Conservation (phyloP, 306 rosid species). For the Begonia peltatifolia region DNA sequence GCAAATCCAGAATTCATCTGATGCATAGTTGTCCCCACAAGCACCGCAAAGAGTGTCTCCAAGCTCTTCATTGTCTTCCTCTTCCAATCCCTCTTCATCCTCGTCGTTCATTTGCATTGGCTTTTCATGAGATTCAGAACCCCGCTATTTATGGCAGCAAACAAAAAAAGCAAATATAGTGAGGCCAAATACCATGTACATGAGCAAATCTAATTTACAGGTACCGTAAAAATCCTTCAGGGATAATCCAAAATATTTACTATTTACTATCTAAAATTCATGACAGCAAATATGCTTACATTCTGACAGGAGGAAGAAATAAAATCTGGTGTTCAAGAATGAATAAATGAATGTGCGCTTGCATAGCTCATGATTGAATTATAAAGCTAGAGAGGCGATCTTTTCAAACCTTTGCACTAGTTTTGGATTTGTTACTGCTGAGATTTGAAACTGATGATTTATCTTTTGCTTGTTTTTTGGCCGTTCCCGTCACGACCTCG, state of each 20-base stretch:
- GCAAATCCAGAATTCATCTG: conserved; percentile 77
- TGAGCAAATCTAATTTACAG: too few species aligned
- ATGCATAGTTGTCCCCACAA: conserved; percentile 61
- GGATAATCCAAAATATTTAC: too few species aligned
- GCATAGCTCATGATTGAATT: too few species aligned
- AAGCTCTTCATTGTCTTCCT: conserved; percentile 62
- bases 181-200: too few species aligned
- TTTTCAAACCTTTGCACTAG: conserved; percentile 44
- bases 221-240: too few species aligned
- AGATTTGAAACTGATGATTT: conserved; percentile 61
- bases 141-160: conserved; percentile 31
- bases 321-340: too few species aligned
- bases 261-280: too few species aligned
- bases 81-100: conserved; percentile 27
- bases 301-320: too few species aligned
- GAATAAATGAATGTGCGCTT: too few species aligned
- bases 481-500: conserved; percentile 62
- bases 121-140: conserved; percentile 43
- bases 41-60: conserved; percentile 69
- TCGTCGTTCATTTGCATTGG: conserved; percentile 5
- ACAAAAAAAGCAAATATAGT: conserved; percentile 5
- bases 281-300: too few species aligned
- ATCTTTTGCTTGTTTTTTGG: conserved; percentile 67
- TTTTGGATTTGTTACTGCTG: conserved; percentile 60
- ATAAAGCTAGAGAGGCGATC: too few species aligned